phyloP scores from a whole-genome alignment of 2,329 filamentous ascomycete species.

The Penicillium sp. region DNA sequence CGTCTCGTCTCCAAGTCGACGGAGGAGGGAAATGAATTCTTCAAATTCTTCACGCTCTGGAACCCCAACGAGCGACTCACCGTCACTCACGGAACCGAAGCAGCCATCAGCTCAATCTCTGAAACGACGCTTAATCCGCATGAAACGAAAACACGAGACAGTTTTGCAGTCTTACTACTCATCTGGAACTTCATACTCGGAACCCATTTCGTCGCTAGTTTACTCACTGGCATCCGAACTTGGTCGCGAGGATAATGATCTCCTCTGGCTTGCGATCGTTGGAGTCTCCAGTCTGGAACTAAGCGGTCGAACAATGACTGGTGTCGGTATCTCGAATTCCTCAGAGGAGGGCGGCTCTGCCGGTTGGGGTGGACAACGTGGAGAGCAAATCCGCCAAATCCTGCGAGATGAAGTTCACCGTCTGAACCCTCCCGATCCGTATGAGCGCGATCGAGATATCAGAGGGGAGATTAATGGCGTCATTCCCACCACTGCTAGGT shows the following conservation, averaged over 20 bases:
- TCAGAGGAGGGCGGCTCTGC: slow-evolving; percentile 59
- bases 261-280: slow-evolving; percentile 93
- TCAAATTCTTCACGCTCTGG: slow-evolving; percentile 52
- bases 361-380: slow-evolving; percentile 81
- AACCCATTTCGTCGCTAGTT: slow-evolving; percentile 91
- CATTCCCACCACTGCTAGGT: slow-evolving; percentile 85
- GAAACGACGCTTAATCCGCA: slow-evolving; percentile 71
- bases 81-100: slow-evolving; percentile 51
- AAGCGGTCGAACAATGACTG: slow-evolving; percentile 82
- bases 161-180: slow-evolving; percentile 83
- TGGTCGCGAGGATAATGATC: slow-evolving; percentile 93
- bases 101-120: slow-evolving; percentile 73
- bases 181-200: slow-evolving; percentile 86
- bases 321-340: slow-evolving; percentile 67
- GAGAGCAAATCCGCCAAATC: slow-evolving; percentile 81
- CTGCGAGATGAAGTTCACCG: slow-evolving; percentile 92
- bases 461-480: slow-evolving; percentile 73
- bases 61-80: slow-evolving; percentile 46
- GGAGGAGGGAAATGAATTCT: slow-evolving; percentile 44
- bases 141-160: slow-evolving; percentile 76
- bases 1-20: slow-evolving; percentile 46
- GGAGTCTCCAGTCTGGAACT: slow-evolving; percentile 93
- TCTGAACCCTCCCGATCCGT: slow-evolving; percentile 76
- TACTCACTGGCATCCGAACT: slow-evolving; percentile 95
- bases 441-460: slow-evolving; percentile 63